Base-by-base conservation (phyloP, 2,329 filamentous ascomycete genomes). In the Ophidiomyces ophidiicola region DNA sequence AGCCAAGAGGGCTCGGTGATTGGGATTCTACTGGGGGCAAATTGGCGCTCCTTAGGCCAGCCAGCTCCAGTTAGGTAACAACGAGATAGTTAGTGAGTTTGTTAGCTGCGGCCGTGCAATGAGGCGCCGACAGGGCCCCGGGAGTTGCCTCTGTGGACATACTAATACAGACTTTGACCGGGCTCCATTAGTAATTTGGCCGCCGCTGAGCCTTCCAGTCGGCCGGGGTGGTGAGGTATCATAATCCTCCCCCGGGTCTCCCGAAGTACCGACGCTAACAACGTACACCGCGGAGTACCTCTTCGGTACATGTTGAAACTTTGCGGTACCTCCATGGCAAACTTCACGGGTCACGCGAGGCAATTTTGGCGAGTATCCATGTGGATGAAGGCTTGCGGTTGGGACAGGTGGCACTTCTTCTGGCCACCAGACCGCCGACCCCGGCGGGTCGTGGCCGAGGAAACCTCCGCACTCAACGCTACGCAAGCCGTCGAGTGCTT, bases 1-100 rank as follows among this genome's bases (percentile, higher is more conserved):
- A 14, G 11, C 25, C 25, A 28, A 14, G 11, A 10, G 25, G 14
- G 25, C 25, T 28, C 25, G 25, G 25, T 14, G 25, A 28, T 28
- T 28, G 14, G 25, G n/a, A n/a, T n/a, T n/a, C n/a, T 28, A 15
- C 14, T 25, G 28, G 36, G 36, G 36, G 36, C 29, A 25, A 39
- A 39, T 32, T 39, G 29, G 36, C 25, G 10, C 11, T 28, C 3
- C 11, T 28, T 28, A 14, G 25, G n/a, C n/a, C n/a, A n/a, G n/a
- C n/a, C n/a, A n/a, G n/a, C n/a, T n/a, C n/a, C n/a, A n/a, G n/a
- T n/a, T n/a, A n/a, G n/a, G n/a, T n/a, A n/a, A n/a, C n/a, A n/a
- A n/a, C n/a, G n/a, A n/a, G n/a, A n/a, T n/a, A n/a, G n/a, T n/a
- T n/a, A n/a, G n/a, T n/a, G n/a, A n/a, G n/a, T n/a, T n/a, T n/a